Conservation (phyloP, 345 rosid species). For the Melastoma malabathricum region DNA sequence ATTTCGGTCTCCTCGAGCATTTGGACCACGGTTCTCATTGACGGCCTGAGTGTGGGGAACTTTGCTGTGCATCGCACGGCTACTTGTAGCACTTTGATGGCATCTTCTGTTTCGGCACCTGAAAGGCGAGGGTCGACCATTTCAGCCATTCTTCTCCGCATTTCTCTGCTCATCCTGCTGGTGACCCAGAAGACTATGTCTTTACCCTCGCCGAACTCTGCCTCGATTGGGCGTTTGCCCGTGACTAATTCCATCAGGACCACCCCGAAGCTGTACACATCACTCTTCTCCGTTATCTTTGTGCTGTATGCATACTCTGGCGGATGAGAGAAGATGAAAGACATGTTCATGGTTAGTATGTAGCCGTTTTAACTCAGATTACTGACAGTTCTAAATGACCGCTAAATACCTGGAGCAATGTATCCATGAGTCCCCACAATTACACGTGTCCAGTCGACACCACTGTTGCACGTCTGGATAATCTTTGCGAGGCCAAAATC, state of each 20-base stretch:
- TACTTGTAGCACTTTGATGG: conserved; percentile 42
- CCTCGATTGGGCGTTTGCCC: conserved; percentile 56
- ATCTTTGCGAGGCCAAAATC: conserved; percentile 87
- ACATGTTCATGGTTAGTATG: background rate
- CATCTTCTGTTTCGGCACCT: conserved; percentile 30
- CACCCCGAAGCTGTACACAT: conserved; percentile 82
- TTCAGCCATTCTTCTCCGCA: conserved; percentile 23
- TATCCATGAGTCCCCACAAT: conserved; percentile 79
- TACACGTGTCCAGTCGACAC: conserved; percentile 32
- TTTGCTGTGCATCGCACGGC: conserved; percentile 53
- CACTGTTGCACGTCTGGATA: conserved; percentile 34
- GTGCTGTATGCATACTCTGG: conserved; percentile 60
- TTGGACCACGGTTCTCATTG: conserved; percentile 65
- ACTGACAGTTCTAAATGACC: background rate
- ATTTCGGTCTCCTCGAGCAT: conserved; percentile 65
- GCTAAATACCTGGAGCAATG: conserved; percentile 72
- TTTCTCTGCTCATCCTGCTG: conserved; percentile 23
- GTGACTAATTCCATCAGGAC: conserved; percentile 77
- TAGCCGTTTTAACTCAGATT: too few relatives aligned
- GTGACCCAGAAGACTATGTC: conserved; percentile 60
- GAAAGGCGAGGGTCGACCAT: conserved; percentile 36
- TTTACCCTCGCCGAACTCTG: conserved; percentile 49
- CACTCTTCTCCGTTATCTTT: conserved; percentile 58
- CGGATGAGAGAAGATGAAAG: background rate
- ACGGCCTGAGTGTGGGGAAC: conserved; percentile 50